A percentile compares a stretch with the other conserved stretches of the same genome.
Conservation (phyloP, 352 stramenopile genomes). For the Globisporangium middletonii region DNA sequence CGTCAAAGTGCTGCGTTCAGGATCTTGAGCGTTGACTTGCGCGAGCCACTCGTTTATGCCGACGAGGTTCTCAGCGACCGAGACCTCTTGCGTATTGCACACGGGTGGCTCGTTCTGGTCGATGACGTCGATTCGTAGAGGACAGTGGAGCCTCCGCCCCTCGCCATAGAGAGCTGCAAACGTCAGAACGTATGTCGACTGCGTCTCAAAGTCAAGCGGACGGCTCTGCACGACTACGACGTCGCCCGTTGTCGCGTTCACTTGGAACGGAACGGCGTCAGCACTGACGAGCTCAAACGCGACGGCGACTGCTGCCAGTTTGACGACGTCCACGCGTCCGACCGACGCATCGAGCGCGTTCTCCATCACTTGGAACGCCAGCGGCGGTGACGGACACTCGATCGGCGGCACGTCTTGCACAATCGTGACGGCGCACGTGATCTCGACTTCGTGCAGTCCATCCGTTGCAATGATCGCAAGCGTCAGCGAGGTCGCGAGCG, state of each 20-base stretch:
- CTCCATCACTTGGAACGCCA: constrained; percentile 7
- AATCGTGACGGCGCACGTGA: constrained; percentile 18
- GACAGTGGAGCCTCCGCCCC: constrained; percentile 31
- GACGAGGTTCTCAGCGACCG: constrained; percentile 30
- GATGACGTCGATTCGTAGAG: constrained; percentile 26
- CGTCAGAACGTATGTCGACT: background rate
- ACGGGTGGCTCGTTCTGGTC: constrained; percentile 43
- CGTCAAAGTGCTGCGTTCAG: background rate
- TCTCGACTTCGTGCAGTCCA: constrained; percentile 15
- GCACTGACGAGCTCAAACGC: constrained; percentile 5
- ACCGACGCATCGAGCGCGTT: constrained; percentile 6
- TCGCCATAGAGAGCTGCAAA: constrained; percentile 32
- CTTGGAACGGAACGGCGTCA: constrained; percentile 21
- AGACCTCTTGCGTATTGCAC: constrained; percentile 17
- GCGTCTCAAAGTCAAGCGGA: background rate
- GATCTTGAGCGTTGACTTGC: background rate
- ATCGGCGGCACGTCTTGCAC: constrained; percentile 28
- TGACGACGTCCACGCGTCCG: constrained; percentile 1
- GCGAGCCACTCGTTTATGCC: constrained; percentile 1
- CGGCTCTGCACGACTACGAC: constrained; percentile 3
- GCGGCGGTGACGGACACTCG: constrained; percentile 12
- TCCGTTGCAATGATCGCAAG: constrained; percentile 10
- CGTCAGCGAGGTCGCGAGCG: background rate
- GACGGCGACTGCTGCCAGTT: background rate
- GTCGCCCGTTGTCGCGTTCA: constrained; percentile 30